Percentiles rank a stretch among this genome's conserved stretches.
Evolutionary conservation across 1,139 yeast genomes (phyloP).

Genomic region (Zygosaccharomyces sapae): DNA sequence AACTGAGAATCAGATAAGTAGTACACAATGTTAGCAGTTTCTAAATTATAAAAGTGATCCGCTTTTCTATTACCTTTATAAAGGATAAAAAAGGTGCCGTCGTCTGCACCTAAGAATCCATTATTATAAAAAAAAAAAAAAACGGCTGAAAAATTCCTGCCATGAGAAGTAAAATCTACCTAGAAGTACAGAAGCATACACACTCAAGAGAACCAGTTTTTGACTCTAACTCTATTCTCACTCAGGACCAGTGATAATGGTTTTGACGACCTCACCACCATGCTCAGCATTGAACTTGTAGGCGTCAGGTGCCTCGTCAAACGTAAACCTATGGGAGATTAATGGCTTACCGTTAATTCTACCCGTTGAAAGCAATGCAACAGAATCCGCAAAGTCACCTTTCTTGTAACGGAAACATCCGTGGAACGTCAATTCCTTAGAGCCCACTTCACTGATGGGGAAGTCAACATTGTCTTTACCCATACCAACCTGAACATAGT

Average conservation of each 20-base stretch:
- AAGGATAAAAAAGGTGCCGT: neutral
- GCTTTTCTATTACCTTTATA: too few species aligned
- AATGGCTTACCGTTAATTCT: conserved; percentile 59
- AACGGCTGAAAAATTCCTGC: neutral
- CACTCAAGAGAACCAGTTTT: neutral
- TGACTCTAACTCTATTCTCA: conserved; percentile 6
- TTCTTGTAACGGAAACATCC: conserved; percentile 81
- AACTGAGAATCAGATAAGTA: too few species aligned
- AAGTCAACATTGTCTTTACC: conserved; percentile 61
- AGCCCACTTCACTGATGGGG: conserved; percentile 70
- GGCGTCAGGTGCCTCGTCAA: conserved; percentile 75
- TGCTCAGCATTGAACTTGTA: conserved; percentile 58
- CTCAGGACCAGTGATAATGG: conserved; percentile 54
- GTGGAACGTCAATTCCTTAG: conserved; percentile 63
- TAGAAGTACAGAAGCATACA: neutral
- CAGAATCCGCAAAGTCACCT: conserved; percentile 74
- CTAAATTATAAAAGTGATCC: too few species aligned
- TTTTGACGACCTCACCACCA: conserved; percentile 55
- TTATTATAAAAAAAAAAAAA: neutral
- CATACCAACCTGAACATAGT: conserved; percentile 73
- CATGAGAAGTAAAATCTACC: neutral
- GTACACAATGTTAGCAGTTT: too few species aligned
- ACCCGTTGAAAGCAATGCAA: conserved; percentile 59
- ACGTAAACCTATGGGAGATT: conserved; percentile 72
- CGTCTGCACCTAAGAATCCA: conserved; percentile 4